A percentile compares a stretch with the other conserved stretches of the same genome.
These are phyloP conservation scores for Stagonosporopsis cucurbitacearum DNA, from an alignment of 2,329 filamentous ascomycete species.

Conservation along the genomic window DNA sequence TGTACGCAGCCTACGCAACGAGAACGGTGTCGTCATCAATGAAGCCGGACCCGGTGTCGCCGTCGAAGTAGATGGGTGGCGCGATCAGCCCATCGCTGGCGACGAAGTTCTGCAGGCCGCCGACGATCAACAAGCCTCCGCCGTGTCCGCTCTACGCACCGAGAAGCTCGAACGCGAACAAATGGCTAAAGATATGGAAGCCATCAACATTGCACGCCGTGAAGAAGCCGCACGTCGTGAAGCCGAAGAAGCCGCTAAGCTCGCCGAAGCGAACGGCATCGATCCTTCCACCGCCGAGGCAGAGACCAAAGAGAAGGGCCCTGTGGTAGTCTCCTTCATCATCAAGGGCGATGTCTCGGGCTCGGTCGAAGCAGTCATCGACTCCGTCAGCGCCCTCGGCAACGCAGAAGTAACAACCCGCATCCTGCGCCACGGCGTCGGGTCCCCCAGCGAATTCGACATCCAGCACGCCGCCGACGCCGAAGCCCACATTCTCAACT, in stretches of 20 bases:
- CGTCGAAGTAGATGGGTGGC: constrained; percentile 95
- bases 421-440: constrained; percentile 78
- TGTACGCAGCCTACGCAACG: constrained; percentile 83
- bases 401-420: constrained; percentile 82
- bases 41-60: constrained; percentile 87
- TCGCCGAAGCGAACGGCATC: constrained; percentile 33
- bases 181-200: constrained; percentile 72
- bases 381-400: constrained; percentile 77
- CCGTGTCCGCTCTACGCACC: constrained; percentile 76
- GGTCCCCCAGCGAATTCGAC: constrained; percentile 82
- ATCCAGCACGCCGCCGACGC: constrained; percentile 84
- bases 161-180: constrained; percentile 73
- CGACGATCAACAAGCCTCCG: constrained; percentile 78
- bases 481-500: constrained; percentile 79
- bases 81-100: constrained; percentile 82
- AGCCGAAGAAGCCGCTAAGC: constrained; percentile 57
- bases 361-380: constrained; percentile 87
- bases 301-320: constrained; percentile 53
- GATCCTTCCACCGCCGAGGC: constrained; percentile 46
- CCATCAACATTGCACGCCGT: constrained; percentile 72
- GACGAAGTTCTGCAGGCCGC: constrained; percentile 85
- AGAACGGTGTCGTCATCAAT: constrained; percentile 73
- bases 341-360: constrained; percentile 93
- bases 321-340: constrained; percentile 75
- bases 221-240: constrained; percentile 67